Conservation (phyloP, 768 basidiomycete species). For the Calocybe cyanea region DNA sequence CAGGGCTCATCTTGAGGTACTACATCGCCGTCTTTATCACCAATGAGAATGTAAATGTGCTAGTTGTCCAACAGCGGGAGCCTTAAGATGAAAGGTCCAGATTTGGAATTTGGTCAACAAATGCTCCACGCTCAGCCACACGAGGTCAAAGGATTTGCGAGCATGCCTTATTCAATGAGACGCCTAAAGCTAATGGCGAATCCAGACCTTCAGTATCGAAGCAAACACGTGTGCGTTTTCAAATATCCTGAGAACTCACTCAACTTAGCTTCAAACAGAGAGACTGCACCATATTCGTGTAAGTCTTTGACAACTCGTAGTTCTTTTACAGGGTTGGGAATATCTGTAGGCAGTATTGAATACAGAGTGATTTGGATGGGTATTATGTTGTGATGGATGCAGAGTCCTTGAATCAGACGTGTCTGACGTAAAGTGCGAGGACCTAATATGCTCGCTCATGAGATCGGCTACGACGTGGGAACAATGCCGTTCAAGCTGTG, state of each 20-base stretch:
- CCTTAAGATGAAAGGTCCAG: slow-evolving; percentile 87
- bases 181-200: slow-evolving; percentile 98
- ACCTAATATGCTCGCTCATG: too few species aligned
- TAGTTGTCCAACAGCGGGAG: slow-evolving; percentile 87
- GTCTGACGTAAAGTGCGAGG: too few species aligned
- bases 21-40: slow-evolving; percentile 99
- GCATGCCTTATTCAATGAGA: slow-evolving; percentile 97
- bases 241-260: slow-evolving; percentile 65
- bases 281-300: slow-evolving; percentile 72
- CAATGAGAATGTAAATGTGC: slow-evolving; percentile 98
- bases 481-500: too few species aligned
- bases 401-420: too few species aligned
- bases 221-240: slow-evolving; percentile 78
- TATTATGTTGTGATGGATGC: too few species aligned
- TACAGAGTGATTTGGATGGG: too few species aligned
- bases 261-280: too few species aligned
- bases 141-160: slow-evolving; percentile 89
- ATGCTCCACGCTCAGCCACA: slow-evolving; percentile 99
- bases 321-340: too few species aligned
- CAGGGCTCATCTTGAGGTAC: slow-evolving; percentile 92
- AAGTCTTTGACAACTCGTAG: slow-evolving; percentile 89
- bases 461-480: too few species aligned
- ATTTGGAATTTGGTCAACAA: slow-evolving; percentile 96
- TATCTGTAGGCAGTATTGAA: too few species aligned
- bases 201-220: slow-evolving; percentile 81